Evolutionary conservation across 2,329 filamentous ascomycete genomes (phyloP), one percentile per base, ranked within the genome.

Genomic region (Pseudogymnoascus sp.): DNA sequence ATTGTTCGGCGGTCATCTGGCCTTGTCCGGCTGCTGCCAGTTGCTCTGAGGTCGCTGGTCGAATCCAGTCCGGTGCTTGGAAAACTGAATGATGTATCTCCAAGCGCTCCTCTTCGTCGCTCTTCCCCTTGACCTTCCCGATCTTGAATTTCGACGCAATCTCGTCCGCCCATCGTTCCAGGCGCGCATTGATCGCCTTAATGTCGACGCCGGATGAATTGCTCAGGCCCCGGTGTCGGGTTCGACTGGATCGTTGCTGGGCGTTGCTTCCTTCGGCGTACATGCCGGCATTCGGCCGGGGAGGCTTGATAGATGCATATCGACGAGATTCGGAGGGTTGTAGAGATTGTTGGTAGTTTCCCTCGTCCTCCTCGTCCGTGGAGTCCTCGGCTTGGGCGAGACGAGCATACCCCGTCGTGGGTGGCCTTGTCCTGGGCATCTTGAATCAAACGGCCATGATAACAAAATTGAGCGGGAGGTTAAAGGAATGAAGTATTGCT

Each of bases 71-170:
- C 0, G 93, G 93, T 1, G 95, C 83, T 71, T 97, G 93, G 73
- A 99, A 99, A 50, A 99, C 95, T 0, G 93, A 96, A 76, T 97
- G 91, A 71, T 97, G 93, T 65, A 99, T 99, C 78, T 99, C 95
- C 35, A 97, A 80, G 62, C 88, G 88, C 75, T 96, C 91, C 69
- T 96, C 91, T 68, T 96, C 90, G 50, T 87, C 80, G 9, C 83
- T 84, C 71, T 86, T 88, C 60, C 88, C 89, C 73, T 87, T 91
- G 62, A 88, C 86, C 70, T 87, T 88, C 69, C 84, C 82, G 67
- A 93, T 90, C 79, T 96, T 97, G 83, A 99, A 97, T 71, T 96
- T 95, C 69, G 91, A 90, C 31, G 95, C 93, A 72, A 99, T 97
- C 77, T 99, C 95, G 70, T 97, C 95, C 15, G 95, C 95, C 95